Base-by-base conservation (phyloP, 257 asterid species). In the Penstemon barbatus region DNA sequence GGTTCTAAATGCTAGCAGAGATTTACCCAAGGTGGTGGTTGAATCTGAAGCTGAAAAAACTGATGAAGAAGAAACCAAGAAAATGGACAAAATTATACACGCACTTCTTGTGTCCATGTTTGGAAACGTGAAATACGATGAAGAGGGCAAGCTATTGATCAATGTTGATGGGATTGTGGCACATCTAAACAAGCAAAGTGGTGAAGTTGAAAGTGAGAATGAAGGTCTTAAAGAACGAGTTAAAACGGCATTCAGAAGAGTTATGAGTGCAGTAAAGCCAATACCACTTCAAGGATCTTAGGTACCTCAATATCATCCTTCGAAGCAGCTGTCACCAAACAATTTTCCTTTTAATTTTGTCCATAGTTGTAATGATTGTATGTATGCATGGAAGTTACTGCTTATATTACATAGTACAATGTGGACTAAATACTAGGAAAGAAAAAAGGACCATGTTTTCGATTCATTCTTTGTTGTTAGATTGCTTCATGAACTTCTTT, bases 151-250 rank as follows among this genome's bases (percentile, higher is more conserved):
- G 84, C 73, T 94, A 53, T 64, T 79, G 72, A 86, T 94, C 71
- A 88, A 71, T 10, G 89, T 91, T 3, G 97, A 94, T 68, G 99
- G 96, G 65, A 74, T 37, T 69, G 74, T 79, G 33, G 97, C 97
- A 0, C 76, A 54, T 68, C 89, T 94, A n/a, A 89, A 94, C 71
- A 94, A 77, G 77, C 85, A 78, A 38, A 82, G 78, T 41, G 97
- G 97, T 43, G 96, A 86, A 46, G 97, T 94, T 0, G 97, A 94
- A 40, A 78, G 97, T 57, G 95, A 87, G 76, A 87, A 89, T 39
- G 96, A 82, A 71, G 85, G 91, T 33, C 91, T 94, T 25, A 86
- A 83, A 71, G 99, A 91, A 66, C 87, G 99, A 4, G 97, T 94
- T 18, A 83, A 48, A 78, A 75, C 78, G 1, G 97, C 99, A 2